Conservation (phyloP, 306 rosid genomes). For the Citrullus amarus region DNA sequence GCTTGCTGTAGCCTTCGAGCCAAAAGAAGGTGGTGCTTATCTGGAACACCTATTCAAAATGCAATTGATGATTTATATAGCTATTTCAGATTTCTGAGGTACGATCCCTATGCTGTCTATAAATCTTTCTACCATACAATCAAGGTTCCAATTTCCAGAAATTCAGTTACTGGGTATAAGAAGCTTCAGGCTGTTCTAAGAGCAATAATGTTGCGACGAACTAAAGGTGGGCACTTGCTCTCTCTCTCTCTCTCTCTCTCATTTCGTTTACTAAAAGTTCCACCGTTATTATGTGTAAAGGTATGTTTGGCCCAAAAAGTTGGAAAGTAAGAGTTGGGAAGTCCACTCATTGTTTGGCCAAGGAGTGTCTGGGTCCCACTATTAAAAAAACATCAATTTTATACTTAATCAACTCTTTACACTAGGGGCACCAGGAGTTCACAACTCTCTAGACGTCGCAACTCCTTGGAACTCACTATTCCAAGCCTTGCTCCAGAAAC, state of each 20-base stretch:
- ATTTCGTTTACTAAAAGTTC: background rate
- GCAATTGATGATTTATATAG: slow-evolving; percentile 87
- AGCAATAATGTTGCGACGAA: slow-evolving; percentile 97
- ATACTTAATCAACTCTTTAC: too few species aligned
- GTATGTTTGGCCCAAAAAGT: background rate
- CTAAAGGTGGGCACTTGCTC: slow-evolving; percentile 53
- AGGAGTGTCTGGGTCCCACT: too few species aligned
- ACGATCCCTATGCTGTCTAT: slow-evolving; percentile 86
- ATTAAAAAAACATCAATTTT: too few species aligned
- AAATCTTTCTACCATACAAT: slow-evolving; percentile 72
- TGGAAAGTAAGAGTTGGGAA: too few species aligned
- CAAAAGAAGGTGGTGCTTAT: slow-evolving; percentile 97
- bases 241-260: slow-evolving; percentile 1
- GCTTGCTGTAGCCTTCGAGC: slow-evolving; percentile 97
- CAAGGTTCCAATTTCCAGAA: slow-evolving; percentile 83
- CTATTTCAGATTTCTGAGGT: slow-evolving; percentile 90
- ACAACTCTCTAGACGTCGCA: too few species aligned
- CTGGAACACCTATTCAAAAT: slow-evolving; percentile 97
- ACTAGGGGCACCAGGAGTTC: too few species aligned
- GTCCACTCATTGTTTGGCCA: too few species aligned
- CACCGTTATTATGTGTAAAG: background rate
- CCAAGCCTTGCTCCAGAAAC: too few species aligned
- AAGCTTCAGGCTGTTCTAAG: slow-evolving; percentile 97
- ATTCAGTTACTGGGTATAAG: slow-evolving; percentile 80
- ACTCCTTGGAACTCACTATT: too few species aligned